These are phyloP conservation scores for Leucoagaricus sp. DNA, from an alignment of 1,284 basidiomycete species.

Conservation along the genomic window DNA sequence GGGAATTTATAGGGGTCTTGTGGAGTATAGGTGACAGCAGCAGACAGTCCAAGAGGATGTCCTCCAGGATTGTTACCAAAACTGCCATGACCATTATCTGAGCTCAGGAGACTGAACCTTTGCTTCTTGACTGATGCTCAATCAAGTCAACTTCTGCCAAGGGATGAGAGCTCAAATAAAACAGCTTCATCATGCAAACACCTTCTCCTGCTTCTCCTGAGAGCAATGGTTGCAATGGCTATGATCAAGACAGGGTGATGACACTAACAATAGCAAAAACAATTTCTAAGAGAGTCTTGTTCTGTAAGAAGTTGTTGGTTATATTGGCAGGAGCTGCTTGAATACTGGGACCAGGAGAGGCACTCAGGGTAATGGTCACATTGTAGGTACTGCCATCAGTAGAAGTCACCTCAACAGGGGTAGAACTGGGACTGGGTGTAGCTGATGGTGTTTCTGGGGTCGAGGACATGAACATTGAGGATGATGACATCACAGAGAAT, in stretches of 20 bases:
- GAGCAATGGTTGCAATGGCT: constrained; percentile 42
- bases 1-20: constrained; percentile 1
- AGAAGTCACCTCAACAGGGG: constrained; percentile 17
- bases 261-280: constrained; percentile 59
- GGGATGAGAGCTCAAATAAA: constrained; percentile 49
- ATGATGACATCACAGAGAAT: background rate
- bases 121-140: constrained; percentile 39
- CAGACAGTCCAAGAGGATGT: background rate
- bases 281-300: constrained; percentile 59
- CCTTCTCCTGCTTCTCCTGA: constrained; percentile 48
- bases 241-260: constrained; percentile 50
- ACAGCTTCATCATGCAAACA: constrained; percentile 50
- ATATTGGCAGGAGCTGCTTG: constrained; percentile 8
- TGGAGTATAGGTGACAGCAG: background rate
- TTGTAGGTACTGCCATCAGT: constrained; percentile 18
- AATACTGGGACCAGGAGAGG: constrained; percentile 18
- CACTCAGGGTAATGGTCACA: constrained; percentile 19
- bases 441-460: constrained; percentile 1
- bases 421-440: constrained; percentile 1
- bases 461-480: background rate
- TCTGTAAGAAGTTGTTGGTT: constrained; percentile 52
- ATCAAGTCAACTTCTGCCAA: constrained; percentile 18
- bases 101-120: constrained; percentile 22
- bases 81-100: constrained; percentile 3
- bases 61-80: background rate